Evolutionary conservation across 2,329 filamentous ascomycete species (phyloP).

Genomic region (Fusarium goolgardi): DNA sequence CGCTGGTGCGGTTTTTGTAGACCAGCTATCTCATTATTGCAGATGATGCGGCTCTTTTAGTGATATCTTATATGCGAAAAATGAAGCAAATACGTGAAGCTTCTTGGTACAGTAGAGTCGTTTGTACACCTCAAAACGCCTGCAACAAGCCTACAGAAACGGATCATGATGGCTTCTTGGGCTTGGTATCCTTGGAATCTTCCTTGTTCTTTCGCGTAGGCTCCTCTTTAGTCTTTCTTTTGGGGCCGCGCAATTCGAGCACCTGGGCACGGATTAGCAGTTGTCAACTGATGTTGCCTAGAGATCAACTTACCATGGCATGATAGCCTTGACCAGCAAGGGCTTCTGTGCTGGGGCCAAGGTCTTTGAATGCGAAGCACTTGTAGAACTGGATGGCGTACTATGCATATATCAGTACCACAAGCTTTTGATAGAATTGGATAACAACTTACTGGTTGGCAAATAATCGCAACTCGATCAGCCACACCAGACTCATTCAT

Average conservation of each 20-base stretch:
- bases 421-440: fast-evolving
- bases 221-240: slow-evolving; percentile 45
- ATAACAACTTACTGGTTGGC: slow-evolving; percentile 70
- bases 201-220: slow-evolving; percentile 36
- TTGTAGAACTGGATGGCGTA: slow-evolving; percentile 80
- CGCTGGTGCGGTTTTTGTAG: slow-evolving; percentile 28
- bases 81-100: slow-evolving; percentile 19
- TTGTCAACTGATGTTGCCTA: neutral
- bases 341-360: slow-evolving; percentile 74
- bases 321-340: slow-evolving; percentile 86
- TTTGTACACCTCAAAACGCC: slow-evolving; percentile 5
- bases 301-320: slow-evolving; percentile 72
- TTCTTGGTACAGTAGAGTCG: slow-evolving; percentile 12
- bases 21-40: slow-evolving; percentile 41
- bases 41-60: slow-evolving; percentile 17
- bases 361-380: slow-evolving; percentile 76
- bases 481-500: slow-evolving; percentile 77
- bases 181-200: slow-evolving; percentile 22
- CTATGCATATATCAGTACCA: slow-evolving; percentile 50
- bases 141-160: slow-evolving; percentile 3
- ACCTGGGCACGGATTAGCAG: slow-evolving; percentile 31
- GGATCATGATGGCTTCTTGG: slow-evolving; percentile 19
- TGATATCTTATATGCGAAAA: slow-evolving; percentile 20
- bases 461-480: slow-evolving; percentile 79
- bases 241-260: slow-evolving; percentile 43